These are phyloP conservation scores for Daldinia sp. DNA, from an alignment of 2,329 filamentous ascomycete genomes.

Conservation along the genomic window DNA sequence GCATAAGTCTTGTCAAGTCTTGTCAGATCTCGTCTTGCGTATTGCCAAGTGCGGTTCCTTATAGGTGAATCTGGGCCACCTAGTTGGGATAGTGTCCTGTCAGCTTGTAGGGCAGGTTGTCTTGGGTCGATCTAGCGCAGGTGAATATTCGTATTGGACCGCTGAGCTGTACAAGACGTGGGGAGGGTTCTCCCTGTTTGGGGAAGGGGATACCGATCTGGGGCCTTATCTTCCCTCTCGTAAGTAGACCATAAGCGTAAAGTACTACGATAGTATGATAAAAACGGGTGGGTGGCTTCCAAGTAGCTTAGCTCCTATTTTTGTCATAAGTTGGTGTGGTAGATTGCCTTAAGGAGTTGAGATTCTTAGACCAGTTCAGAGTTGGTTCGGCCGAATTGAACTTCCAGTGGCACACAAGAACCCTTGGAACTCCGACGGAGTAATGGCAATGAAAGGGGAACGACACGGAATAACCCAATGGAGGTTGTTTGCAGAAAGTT, in stretches of 20 bases:
- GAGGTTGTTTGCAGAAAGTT: constrained; percentile 1
- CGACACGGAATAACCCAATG: not conserved
- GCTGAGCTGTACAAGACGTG: constrained; percentile 26
- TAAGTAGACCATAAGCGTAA: constrained; percentile 12
- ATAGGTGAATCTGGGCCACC: constrained; percentile 19
- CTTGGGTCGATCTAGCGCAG: constrained; percentile 36
- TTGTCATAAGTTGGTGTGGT: constrained; percentile 14
- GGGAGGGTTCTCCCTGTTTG: constrained; percentile 24
- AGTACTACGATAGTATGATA: constrained; percentile 24
- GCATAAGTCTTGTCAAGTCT: constrained; percentile 1
- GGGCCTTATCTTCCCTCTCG: constrained; percentile 23
- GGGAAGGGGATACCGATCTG: constrained; percentile 28
- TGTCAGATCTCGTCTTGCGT: constrained; percentile 21
- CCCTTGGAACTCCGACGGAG: constrained; percentile 2
- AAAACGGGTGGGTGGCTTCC: constrained; percentile 23
- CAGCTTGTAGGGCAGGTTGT: constrained; percentile 22
- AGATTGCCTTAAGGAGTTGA: constrained; percentile 5
- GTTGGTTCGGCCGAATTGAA: constrained; percentile 7
- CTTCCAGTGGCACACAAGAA: constrained; percentile 8
- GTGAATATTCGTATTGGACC: constrained; percentile 34
- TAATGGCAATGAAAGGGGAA: constrained; percentile 1
- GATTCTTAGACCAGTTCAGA: constrained; percentile 1
- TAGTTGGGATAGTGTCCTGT: constrained; percentile 27
- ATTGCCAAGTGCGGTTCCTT: constrained; percentile 23
- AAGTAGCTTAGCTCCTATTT: constrained; percentile 27